Evolutionary conservation across 176 grass and related monocot species (phyloP).

Genomic region (Avena eriantha): DNA sequence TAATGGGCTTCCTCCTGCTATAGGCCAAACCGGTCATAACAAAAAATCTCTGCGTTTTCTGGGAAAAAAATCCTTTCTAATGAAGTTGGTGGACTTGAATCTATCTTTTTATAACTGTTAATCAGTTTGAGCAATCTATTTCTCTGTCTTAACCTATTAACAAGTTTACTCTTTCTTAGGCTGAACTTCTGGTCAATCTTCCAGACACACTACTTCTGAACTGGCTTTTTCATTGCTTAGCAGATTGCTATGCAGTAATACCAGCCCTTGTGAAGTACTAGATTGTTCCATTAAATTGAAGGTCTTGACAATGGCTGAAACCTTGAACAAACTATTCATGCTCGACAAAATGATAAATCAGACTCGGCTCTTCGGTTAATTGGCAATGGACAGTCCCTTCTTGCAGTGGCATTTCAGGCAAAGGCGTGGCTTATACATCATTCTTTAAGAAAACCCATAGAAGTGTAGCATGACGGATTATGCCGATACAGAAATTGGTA

Average conservation of each 20-base stretch:
- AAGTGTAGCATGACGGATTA: constrained; percentile 15
- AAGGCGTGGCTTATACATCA: constrained; percentile 15
- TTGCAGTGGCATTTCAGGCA: constrained; percentile 30
- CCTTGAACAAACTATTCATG: constrained; percentile 18
- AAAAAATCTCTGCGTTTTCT: too few species aligned
- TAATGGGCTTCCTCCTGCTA: too few species aligned
- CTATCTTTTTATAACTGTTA: constrained; percentile 6
- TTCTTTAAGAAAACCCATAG: constrained; percentile 18
- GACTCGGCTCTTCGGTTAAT: constrained; percentile 6
- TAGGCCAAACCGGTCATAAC: too few species aligned
- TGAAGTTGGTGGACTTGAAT: neutral
- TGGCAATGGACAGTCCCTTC: constrained; percentile 18
- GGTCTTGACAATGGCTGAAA: constrained; percentile 16
- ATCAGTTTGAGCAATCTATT: constrained; percentile 8
- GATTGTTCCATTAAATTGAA: constrained; percentile 38
- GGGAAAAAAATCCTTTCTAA: neutral
- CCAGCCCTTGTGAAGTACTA: constrained; percentile 90
- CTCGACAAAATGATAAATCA: constrained; percentile 37
- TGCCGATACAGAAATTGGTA: constrained; percentile 39
- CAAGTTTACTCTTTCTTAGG: constrained; percentile 57
- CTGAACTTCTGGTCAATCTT: constrained; percentile 75
- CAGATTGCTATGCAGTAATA: constrained; percentile 83
- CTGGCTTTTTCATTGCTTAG: constrained; percentile 93
- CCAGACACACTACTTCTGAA: constrained; percentile 77
- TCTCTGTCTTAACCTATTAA: constrained; percentile 22